Percentiles rank a stretch among this genome's conserved stretches.
phyloP scores from a whole-genome alignment of 257 asterid species.

The Gynochthodes officinalis region DNA sequence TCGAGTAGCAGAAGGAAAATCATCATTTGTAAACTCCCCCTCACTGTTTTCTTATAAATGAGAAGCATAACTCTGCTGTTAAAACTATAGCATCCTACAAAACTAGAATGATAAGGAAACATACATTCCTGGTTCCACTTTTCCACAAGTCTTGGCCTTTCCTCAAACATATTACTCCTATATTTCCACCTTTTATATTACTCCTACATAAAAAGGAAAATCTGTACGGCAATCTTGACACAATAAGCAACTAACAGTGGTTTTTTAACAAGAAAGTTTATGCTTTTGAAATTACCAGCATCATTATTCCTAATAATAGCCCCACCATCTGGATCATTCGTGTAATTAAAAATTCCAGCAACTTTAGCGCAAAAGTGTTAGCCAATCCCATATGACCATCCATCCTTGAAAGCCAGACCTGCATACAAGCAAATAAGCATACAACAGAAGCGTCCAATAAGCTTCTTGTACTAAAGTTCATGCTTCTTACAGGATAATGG shows the following conservation, averaged over 20 bases:
- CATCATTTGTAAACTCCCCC: not conserved
- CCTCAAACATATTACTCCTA: not conserved
- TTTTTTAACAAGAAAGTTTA: not conserved
- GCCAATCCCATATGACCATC: slow-evolving; percentile 99
- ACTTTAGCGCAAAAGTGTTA: slow-evolving; percentile 72
- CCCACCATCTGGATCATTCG: slow-evolving; percentile 75
- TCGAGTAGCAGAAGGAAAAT: too few relatives aligned
- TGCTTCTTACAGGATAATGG: slow-evolving; percentile 65
- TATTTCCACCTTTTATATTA: too few relatives aligned
- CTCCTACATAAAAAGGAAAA: not conserved
- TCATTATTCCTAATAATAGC: slow-evolving; percentile 47
- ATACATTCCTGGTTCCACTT: not conserved
- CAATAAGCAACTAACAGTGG: not conserved
- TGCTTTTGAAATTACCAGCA: slow-evolving; percentile 52
- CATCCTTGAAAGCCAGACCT: slow-evolving; percentile 91
- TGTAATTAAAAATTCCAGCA: slow-evolving; percentile 60
- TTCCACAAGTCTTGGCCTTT: not conserved
- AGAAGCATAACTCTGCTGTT: not conserved
- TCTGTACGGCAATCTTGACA: not conserved
- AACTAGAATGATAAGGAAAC: not conserved
- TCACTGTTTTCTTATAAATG: not conserved
- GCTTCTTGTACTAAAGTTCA: slow-evolving; percentile 12
- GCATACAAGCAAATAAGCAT: slow-evolving; percentile 22
- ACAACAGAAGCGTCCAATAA: slow-evolving; percentile 15
- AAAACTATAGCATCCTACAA: not conserved